phyloP scores from a whole-genome alignment of 306 rosid species.

The Prunus persica region DNA sequence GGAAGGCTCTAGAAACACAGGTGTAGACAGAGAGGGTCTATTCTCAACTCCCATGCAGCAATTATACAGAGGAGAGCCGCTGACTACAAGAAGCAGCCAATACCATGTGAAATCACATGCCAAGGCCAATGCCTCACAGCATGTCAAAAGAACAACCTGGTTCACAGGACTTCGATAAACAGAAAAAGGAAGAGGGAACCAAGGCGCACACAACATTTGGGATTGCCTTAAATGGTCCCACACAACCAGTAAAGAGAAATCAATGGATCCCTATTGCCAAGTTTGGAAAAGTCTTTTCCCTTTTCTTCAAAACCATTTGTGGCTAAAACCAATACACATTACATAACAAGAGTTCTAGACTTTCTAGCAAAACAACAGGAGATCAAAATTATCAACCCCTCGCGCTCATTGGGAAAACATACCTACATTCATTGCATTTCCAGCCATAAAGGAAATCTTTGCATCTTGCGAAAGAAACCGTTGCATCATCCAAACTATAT shows the following conservation, averaged over 20 bases:
- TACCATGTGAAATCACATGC: conserved; percentile 11
- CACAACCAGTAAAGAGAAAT: too few species aligned
- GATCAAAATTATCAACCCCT: too few species aligned
- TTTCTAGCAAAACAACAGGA: too few species aligned
- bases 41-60: conserved; percentile 4
- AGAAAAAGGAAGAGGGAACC: neutral
- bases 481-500: too few species aligned
- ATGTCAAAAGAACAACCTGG: neutral
- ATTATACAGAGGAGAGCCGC: neutral
- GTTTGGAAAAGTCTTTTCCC: too few species aligned
- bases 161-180: neutral
- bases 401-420: neutral
- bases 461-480: neutral
- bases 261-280: too few species aligned
- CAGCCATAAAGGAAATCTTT: neutral
- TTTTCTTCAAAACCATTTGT: too few species aligned
- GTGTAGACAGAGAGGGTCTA: conserved; percentile 6
- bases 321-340: too few species aligned
- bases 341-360: too few species aligned
- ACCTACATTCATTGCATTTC: neutral
- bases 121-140: neutral
- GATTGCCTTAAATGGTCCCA: neutral
- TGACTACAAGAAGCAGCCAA: neutral
- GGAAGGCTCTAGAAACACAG: conserved; percentile 8
- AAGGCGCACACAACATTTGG: neutral